phyloP scores from a whole-genome alignment of 1,139 yeast species.

The Hansenula lynferdii region DNA sequence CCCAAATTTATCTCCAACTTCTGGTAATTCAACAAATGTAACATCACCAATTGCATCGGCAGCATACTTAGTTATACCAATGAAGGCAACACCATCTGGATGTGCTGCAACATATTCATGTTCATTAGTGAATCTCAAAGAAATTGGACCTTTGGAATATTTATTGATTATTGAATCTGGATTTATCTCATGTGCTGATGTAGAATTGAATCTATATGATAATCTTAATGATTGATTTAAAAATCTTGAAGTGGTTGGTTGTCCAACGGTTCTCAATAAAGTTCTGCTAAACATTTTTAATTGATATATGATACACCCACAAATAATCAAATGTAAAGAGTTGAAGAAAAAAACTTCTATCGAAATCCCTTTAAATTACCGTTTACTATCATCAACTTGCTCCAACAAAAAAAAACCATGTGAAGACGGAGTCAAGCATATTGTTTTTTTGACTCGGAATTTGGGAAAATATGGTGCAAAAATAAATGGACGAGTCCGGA shows the following conservation, averaged over 20 bases:
- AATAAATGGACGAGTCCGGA: conserved; percentile 75
- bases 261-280: not conserved
- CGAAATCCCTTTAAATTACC: too few relatives aligned
- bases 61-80: conserved; percentile 94
- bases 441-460: not conserved
- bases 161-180: not conserved
- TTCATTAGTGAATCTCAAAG: conserved; percentile 72
- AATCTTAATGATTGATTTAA: not conserved
- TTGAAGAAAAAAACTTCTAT: too few relatives aligned
- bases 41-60: conserved; percentile 98
- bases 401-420: conserved; percentile 38
- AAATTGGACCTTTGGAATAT: conserved; percentile 2
- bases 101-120: conserved; percentile 96
- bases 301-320: too few relatives aligned
- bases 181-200: not conserved
- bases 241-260: not conserved
- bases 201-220: conserved; percentile 1
- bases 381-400: too few relatives aligned
- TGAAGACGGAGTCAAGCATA: conserved; percentile 91
- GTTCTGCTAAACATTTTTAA: not conserved
- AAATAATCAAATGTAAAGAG: not conserved
- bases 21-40: conserved; percentile 89
- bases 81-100: conserved; percentile 70
- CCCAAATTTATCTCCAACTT: conserved; percentile 58
- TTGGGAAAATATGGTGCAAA: conserved; percentile 8